Evolutionary conservation across 805 yeast genomes (phyloP).

Genomic region (Saccharomycopsis amapae): DNA sequence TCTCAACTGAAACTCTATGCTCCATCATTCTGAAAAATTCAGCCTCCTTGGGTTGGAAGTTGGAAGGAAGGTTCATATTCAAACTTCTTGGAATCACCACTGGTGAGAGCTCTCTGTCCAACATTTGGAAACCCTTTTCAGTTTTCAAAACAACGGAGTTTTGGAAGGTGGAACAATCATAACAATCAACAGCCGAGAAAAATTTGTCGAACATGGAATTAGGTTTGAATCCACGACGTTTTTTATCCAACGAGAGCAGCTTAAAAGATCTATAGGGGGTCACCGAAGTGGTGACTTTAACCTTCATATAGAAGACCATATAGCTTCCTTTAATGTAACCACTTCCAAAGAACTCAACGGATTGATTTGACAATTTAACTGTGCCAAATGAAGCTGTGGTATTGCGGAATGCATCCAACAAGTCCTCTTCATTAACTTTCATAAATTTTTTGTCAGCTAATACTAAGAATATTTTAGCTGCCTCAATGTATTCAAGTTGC

Average conservation of each 20-base stretch:
- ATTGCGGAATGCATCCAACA: not conserved
- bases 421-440: constrained; percentile 9
- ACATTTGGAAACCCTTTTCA: constrained; percentile 17
- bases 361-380: constrained; percentile 15
- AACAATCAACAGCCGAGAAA: constrained; percentile 19
- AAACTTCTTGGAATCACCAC: constrained; percentile 13
- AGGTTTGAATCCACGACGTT: constrained; percentile 10
- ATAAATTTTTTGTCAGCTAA: constrained; percentile 18
- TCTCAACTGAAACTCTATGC: constrained; percentile 11
- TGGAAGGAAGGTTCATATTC: constrained; percentile 2
- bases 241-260: constrained; percentile 10
- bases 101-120: constrained; percentile 14
- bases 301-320: constrained; percentile 19
- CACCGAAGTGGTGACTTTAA: constrained; percentile 13
- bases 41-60: constrained; percentile 4
- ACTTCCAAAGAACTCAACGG: constrained; percentile 13
- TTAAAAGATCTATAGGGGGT: constrained; percentile 17
- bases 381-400: not conserved
- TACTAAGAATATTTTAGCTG: constrained; percentile 11
- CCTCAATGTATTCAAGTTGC: constrained; percentile 12
- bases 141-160: constrained; percentile 14
- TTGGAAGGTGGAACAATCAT: constrained; percentile 9
- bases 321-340: constrained; percentile 12
- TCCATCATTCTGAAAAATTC: constrained; percentile 11
- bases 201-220: constrained; percentile 14